Percentiles rank a stretch among this genome's conserved stretches.
phyloP scores from a whole-genome alignment of 1,284 basidiomycete genomes.

The Testicularia cyperi region DNA sequence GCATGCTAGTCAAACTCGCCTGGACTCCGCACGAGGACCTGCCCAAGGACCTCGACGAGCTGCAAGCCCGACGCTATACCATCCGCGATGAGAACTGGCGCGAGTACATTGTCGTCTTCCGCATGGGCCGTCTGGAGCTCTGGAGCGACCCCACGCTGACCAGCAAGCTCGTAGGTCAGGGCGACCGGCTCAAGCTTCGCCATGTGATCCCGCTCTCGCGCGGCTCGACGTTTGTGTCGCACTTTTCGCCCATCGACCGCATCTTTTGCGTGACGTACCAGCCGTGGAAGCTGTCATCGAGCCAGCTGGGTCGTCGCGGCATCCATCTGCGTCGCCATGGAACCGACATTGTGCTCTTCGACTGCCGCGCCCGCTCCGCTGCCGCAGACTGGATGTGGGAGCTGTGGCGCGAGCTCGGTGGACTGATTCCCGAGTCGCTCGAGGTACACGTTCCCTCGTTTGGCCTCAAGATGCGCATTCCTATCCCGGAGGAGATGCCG shows the following conservation, averaged over 20 bases:
- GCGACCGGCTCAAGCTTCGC: constrained; percentile 65
- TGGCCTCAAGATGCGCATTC: constrained; percentile 69
- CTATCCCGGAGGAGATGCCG: constrained; percentile 66
- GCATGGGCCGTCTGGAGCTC: constrained; percentile 72
- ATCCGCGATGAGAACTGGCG: constrained; percentile 71
- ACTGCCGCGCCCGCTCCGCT: constrained; percentile 66
- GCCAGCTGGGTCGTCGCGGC: constrained; percentile 8
- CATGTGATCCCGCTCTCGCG: constrained; percentile 71
- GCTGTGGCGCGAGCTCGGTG: constrained; percentile 71
- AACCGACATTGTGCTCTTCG: constrained; percentile 78
- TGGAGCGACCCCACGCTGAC: constrained; percentile 69
- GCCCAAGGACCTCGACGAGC: constrained; percentile 69
- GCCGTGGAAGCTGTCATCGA: constrained; percentile 18
- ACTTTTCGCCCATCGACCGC: constrained; percentile 78
- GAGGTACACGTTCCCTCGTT: constrained; percentile 65
- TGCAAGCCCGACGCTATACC: constrained; percentile 64
- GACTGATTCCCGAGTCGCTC: constrained; percentile 63
- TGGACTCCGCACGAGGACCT: constrained; percentile 67
- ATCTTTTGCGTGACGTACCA: constrained; percentile 72
- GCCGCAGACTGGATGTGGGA: constrained; percentile 81
- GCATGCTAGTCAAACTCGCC: constrained; percentile 77
- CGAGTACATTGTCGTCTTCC: constrained; percentile 79
- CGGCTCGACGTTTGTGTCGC: constrained; percentile 68
- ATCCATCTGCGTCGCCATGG: constrained; percentile 64
- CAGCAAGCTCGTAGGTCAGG: constrained; percentile 33